Percentiles rank a stretch among this genome's conserved stretches.
Evolutionary conservation across 2,329 filamentous ascomycete genomes (phyloP).

Genomic region (Chrysoporthe austroafricana): DNA sequence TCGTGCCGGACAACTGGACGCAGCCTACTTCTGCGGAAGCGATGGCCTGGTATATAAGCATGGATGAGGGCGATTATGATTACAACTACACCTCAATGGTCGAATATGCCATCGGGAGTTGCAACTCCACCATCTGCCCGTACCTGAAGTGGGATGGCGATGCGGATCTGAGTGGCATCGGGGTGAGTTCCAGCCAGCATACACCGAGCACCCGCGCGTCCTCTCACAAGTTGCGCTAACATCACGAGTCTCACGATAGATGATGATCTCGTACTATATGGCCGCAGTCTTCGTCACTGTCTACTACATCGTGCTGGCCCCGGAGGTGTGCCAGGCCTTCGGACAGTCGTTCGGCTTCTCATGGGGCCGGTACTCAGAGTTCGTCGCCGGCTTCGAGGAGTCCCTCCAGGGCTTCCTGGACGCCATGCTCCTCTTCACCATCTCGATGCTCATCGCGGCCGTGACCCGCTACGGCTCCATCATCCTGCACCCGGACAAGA

Average conservation of each 20-base stretch:
- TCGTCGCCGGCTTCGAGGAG: constrained; percentile 11
- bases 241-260: background rate
- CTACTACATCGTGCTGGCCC: constrained; percentile 24
- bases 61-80: constrained; percentile 1
- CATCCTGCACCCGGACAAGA: constrained; percentile 20
- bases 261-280: constrained; percentile 27
- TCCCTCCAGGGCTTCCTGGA: background rate
- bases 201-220: background rate
- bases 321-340: constrained; percentile 17
- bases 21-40: constrained; percentile 1
- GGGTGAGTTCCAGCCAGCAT: constrained; percentile 13
- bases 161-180: constrained; percentile 25
- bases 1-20: constrained; percentile 22
- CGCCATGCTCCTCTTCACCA: constrained; percentile 27
- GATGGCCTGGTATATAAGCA: constrained; percentile 18
- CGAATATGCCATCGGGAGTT: background rate
- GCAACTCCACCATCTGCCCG: constrained; percentile 26
- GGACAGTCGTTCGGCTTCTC: background rate
- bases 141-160: constrained; percentile 26
- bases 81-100: background rate
- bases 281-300: constrained; percentile 26
- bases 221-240: background rate
- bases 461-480: constrained; percentile 22
- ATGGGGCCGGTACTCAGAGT: background rate
- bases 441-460: constrained; percentile 27